Conservation (phyloP, 352 stramenopile species). For the Phytophthora cajani region DNA sequence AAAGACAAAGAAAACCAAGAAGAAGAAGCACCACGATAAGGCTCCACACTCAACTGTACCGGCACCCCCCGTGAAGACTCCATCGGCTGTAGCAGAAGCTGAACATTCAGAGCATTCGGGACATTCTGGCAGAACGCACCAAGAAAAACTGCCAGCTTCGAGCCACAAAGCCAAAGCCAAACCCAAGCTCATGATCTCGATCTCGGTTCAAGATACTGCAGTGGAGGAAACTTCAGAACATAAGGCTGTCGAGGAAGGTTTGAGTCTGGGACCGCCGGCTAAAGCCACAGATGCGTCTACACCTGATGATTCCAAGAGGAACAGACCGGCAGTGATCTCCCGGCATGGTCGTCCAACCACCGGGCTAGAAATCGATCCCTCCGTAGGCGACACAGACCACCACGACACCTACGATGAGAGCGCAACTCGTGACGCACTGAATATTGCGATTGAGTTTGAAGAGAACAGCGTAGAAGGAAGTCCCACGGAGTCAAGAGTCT, state of each 20-base stretch:
- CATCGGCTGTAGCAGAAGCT: conserved; percentile 5
- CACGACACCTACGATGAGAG: conserved; percentile 25
- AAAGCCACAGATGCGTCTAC: conserved; percentile 20
- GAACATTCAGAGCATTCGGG: not conserved
- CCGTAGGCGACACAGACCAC: conserved; percentile 5
- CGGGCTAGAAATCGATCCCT: conserved; percentile 18
- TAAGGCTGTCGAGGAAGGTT: not conserved
- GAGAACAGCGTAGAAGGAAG: conserved; percentile 8
- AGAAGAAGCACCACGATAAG: conserved; percentile 24
- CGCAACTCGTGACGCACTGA: conserved; percentile 18
- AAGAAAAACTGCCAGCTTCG: conserved; percentile 9
- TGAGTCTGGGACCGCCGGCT: conserved; percentile 17
- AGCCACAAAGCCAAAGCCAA: not conserved
- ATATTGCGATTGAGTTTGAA: conserved; percentile 55
- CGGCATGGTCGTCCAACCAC: conserved; percentile 3
- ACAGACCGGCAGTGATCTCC: not conserved
- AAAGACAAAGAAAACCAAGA: conserved; percentile 36
- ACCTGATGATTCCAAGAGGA: conserved; percentile 18
- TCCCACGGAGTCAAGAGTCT: not conserved
- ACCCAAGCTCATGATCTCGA: conserved; percentile 1
- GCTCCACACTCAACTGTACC: not conserved
- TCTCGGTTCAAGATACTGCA: conserved; percentile 1
- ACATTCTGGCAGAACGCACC: not conserved
- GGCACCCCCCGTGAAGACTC: not conserved
- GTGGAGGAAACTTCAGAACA: not conserved